Evolutionary conservation across 768 basidiomycete genomes (phyloP), one percentile per base, ranked within the genome.

Genomic region (Leccinellum albellum): DNA sequence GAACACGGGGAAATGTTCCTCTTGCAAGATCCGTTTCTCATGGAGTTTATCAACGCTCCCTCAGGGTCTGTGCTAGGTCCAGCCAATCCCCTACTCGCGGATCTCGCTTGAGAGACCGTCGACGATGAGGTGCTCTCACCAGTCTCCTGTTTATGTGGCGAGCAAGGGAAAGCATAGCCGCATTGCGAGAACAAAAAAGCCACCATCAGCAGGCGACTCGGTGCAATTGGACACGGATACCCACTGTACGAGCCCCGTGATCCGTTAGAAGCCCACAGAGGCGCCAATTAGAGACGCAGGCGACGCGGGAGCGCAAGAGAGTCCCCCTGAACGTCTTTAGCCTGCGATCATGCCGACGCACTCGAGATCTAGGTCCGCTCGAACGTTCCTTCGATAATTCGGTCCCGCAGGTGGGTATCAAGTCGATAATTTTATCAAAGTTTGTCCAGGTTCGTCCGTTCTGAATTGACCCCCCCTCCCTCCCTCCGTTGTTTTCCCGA

Each of bases 21-120:
- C 71, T 15, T 20, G 61, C 5, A 72, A 9, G n/a, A 40, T 4
- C n/a, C 20, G 57, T 31, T 70, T 72, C 61, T 68, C 68, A 55
- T 55, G 58, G 15, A 37, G n/a, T 40, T 40, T 51, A 56, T 60
- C 58, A 51, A 47, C 48, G 23, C 54, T 17, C 15, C 55, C 40
- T 42, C 20, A 21, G 20, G 40, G 21, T 20, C 20, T 42, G 20
- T 42, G 10, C 20, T 21, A 42, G 42, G 29, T 17, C 21, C n/a
- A 35, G 23, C 17, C 23, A 50, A 58, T 21, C 32, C 42, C 56
- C 28, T 51, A 35, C 15, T 9, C 31, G 10, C 10, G 32, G 14
- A 20, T 33, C 40, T 20, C 29, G 42, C 44, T 45, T 53, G n/a
- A 46, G 50, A 56, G 31, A 54, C 37, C 6, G 40, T 15, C 31